Evolutionary conservation across 164 flowering plant species (phyloP).

Genomic region (Stephania japonica): DNA sequence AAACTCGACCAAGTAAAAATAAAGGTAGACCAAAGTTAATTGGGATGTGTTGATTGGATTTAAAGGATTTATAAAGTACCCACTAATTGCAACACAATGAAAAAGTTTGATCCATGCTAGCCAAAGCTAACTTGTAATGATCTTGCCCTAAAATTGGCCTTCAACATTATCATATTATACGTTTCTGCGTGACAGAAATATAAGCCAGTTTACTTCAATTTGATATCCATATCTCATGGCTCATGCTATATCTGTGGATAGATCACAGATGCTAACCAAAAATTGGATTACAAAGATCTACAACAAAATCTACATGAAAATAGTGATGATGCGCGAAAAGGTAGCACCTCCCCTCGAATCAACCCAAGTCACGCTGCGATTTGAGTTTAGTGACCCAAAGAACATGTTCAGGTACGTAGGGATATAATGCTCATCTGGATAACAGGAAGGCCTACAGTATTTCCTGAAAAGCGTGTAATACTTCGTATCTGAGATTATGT

Average conservation of each 20-base stretch:
- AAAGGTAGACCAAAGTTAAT: too few relatives aligned
- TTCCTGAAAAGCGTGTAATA: conserved; percentile 61
- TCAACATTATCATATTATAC: background rate
- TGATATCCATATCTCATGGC: background rate
- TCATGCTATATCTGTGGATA: background rate
- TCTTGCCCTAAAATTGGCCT: background rate
- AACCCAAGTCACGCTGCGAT: conserved; percentile 80
- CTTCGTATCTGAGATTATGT: conserved; percentile 60
- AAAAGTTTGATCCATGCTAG: background rate
- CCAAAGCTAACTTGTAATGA: background rate
- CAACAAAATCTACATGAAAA: conserved; percentile 1
- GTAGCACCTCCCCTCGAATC: conserved; percentile 56
- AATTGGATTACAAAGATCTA: background rate
- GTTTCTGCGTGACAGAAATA: background rate
- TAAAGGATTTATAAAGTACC: too few relatives aligned
- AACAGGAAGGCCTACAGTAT: conserved; percentile 76
- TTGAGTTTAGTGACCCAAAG: conserved; percentile 46
- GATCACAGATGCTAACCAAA: background rate
- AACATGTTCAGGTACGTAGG: conserved; percentile 71
- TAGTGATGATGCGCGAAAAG: conserved; percentile 31
- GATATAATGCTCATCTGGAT: conserved; percentile 84
- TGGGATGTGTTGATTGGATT: too few relatives aligned
- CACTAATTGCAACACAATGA: too few relatives aligned
- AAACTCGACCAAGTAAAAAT: too few relatives aligned
- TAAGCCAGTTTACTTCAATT: too few relatives aligned